Percentiles rank a stretch among this genome's conserved stretches.
These are phyloP conservation scores for Xanthoconium stramineum DNA, from an alignment of 768 basidiomycete species.

Conservation along the genomic window DNA sequence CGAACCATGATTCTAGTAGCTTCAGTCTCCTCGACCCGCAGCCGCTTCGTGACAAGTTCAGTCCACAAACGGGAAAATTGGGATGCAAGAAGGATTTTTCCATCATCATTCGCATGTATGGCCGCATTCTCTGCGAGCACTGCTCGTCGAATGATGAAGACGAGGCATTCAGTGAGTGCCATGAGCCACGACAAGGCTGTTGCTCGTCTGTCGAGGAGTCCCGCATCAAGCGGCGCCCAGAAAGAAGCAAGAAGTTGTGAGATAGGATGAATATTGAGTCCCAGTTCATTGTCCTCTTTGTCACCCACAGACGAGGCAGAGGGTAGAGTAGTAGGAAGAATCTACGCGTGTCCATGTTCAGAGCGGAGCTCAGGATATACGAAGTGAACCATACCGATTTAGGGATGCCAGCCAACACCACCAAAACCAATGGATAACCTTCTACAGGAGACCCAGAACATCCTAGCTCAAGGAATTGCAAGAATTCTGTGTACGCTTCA, in stretches of 20 bases:
- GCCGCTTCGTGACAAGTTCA: constrained; percentile 38
- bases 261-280: constrained; percentile 28
- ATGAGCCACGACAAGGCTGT: constrained; percentile 58
- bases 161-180: constrained; percentile 65
- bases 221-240: constrained; percentile 71
- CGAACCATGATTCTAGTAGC: constrained; percentile 45
- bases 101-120: constrained; percentile 1
- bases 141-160: constrained; percentile 47
- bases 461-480: constrained; percentile 72
- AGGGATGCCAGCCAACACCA: constrained; percentile 82
- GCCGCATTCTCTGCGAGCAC: constrained; percentile 1
- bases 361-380: background rate
- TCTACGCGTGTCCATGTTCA: constrained; percentile 3
- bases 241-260: constrained; percentile 66
- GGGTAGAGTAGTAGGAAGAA: constrained; percentile 22
- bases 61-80: constrained; percentile 50
- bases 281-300: background rate
- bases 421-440: constrained; percentile 79
- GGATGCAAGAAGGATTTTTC: constrained; percentile 36
- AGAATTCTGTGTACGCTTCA: constrained; percentile 65
- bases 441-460: constrained; percentile 77
- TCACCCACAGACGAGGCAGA: background rate
- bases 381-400: constrained; percentile 43
- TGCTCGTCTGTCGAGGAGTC: constrained; percentile 22
- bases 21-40: constrained; percentile 46